Evolutionary conservation across 176 grass and related monocot species (phyloP), one percentile per base, ranked within the genome.

Genomic region (Puya raimondii): DNA sequence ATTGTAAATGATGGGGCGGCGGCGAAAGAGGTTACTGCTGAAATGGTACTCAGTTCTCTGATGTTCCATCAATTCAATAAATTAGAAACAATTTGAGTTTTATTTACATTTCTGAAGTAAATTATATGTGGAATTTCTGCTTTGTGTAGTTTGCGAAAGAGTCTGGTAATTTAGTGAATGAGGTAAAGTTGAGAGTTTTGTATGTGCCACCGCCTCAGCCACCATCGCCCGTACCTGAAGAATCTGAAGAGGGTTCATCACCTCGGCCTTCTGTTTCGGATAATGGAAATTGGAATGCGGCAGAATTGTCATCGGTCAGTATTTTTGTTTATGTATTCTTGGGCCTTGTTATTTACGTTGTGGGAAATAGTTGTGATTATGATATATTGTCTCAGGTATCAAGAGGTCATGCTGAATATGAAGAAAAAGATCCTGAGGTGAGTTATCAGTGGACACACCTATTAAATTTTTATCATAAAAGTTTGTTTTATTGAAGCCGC

Each of bases 181-280:
- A 96, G 74, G 83, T 88, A 63, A 96, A 88, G 76, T 74, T 96
- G 70, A 88, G 82, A 82, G 92, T 91, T 78, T 33, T 84, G 53
- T 96, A 91, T 21, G 75, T 91, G 10, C 20, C 84, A 71, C 92
- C 88, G 47, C 88, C 85, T 75, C 81, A 74, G 29, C 92, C 85
- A 1, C 88, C 88, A 1, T 91, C 88, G 0, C 92, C 85, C 0
- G 85, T 96, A 68, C 88, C 21, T 11, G 92, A 96, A 67, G 92
- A 78, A 33, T 91, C 92, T 47, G 88, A 91, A 59, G 92, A 96
- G 81, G 85, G 77, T 15, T 82, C 73, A 7, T 80, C 91, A 13
- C 87, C 87, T 17, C 78, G 74, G 25, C 67, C 64, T 80, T 96
- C 87, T 47, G 16, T 86, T 11, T 91, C 88, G 10, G 85, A 91